Base-by-base conservation (phyloP, 345 rosid species). In the Aegle marmelos region DNA sequence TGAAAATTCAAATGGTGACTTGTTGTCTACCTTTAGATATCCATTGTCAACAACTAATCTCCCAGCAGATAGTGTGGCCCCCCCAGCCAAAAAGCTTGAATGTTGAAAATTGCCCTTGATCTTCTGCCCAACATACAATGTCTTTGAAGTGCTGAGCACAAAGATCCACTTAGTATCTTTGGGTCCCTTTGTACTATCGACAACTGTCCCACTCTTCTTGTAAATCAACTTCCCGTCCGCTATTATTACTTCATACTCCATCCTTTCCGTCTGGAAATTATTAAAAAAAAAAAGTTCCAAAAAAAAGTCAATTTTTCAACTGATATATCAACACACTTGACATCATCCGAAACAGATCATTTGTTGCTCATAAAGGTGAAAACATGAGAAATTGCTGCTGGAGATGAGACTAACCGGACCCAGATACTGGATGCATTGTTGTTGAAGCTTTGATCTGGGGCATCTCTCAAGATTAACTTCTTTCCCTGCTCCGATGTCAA, bases 381-480 rank as follows among this genome's bases (percentile, higher is more conserved):
- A 14, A 24, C n/a, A 13, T 33, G 68, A 31, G 25, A 68, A 50
- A 63, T 31, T 8, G 61, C 19, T 14, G 48, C 28, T 41, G 53
- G 53, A 67, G 67, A 57, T 11, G 16, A 74, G 79, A 83, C 98
- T 89, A 79, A 95, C 98, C 73, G 95, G 98, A 76, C 94, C 98
- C 30, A 95, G 98, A 81, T 95, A 95, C 86, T 93, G 93, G 81
- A 95, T 93, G 88, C 97, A 90, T 78, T 95, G 98, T 33, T 91
- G 98, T 37, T 87, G 93, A 80, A 95, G 97, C 87, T 86, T 93
- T 36, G 85, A 79, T 76, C 94, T 80, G 17, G 87, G 90, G 78
- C 98, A 95, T 77, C 88, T 90, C 56, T 93, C 98, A 13, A 83
- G 88, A 82, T 85, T 81, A 56, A 88, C 82, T 83, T 89, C 91